Evolutionary conservation across 257 asterid species (phyloP).

Genomic region (Nicotiana benthamiana): DNA sequence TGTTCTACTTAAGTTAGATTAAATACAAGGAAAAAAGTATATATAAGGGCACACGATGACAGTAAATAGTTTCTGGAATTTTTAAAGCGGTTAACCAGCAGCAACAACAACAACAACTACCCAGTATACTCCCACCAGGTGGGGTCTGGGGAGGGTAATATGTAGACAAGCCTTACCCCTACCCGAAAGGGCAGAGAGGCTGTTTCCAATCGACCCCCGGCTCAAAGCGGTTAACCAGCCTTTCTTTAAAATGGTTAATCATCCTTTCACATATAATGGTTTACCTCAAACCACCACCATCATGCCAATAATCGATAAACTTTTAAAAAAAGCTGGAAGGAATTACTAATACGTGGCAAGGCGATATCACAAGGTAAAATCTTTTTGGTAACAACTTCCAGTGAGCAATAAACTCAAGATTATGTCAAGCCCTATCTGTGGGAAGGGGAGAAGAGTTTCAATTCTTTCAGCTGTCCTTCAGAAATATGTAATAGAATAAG

Average conservation of each 20-base stretch:
- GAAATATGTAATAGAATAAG: not conserved
- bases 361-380: not conserved
- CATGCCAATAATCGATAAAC: not conserved
- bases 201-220: too few species aligned
- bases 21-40: too few species aligned
- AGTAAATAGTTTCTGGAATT: not conserved
- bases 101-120: too few species aligned
- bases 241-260: not conserved
- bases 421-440: not conserved
- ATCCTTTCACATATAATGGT: not conserved
- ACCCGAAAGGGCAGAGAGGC: too few species aligned
- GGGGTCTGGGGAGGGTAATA: too few species aligned
- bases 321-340: not conserved
- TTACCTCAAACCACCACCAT: not conserved
- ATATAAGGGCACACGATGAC: not conserved
- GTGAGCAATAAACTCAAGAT: not conserved
- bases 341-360: not conserved
- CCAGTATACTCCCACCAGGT: too few species aligned
- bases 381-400: not conserved
- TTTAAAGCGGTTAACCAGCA: too few species aligned
- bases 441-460: not conserved
- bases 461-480: not conserved
- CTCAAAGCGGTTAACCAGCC: too few species aligned
- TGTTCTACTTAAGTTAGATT: not conserved
- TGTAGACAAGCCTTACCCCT: too few species aligned